Percentiles rank a stretch among this genome's conserved stretches.
Evolutionary conservation across 2,329 filamentous ascomycete genomes (phyloP).

Genomic region (Camillea tinctor): DNA sequence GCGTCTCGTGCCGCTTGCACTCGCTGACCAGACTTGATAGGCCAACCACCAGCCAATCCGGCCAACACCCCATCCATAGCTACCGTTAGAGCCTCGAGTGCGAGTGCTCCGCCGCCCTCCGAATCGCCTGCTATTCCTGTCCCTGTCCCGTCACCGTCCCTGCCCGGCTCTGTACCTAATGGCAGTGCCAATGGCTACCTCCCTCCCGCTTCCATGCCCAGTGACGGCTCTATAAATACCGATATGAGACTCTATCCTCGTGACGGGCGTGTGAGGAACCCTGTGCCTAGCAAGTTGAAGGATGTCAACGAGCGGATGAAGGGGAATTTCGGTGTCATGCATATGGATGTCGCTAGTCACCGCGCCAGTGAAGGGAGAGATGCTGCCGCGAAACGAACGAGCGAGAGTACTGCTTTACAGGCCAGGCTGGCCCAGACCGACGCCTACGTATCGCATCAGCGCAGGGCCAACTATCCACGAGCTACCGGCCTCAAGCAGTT

Average conservation of each 20-base stretch:
- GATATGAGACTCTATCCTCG: slow-evolving; percentile 33
- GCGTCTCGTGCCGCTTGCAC: neutral
- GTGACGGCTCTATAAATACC: slow-evolving; percentile 20
- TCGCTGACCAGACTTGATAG: slow-evolving; percentile 23
- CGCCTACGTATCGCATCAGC: slow-evolving; percentile 51
- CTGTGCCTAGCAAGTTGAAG: slow-evolving; percentile 62
- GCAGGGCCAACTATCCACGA: slow-evolving; percentile 37
- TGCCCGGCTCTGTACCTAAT: slow-evolving; percentile 19
- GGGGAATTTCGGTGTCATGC: slow-evolving; percentile 63
- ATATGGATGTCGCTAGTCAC: slow-evolving; percentile 51
- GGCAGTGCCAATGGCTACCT: slow-evolving; percentile 21
- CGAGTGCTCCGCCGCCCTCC: slow-evolving; percentile 19
- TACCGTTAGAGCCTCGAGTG: slow-evolving; percentile 18
- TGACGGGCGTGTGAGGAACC: slow-evolving; percentile 54
- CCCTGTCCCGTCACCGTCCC: slow-evolving; percentile 19
- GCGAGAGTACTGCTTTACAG: slow-evolving; percentile 59
- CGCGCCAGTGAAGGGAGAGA: slow-evolving; percentile 48
- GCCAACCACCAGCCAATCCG: slow-evolving; percentile 30
- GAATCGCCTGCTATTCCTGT: slow-evolving; percentile 23
- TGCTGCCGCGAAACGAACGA: slow-evolving; percentile 58
- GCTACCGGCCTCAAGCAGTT: slow-evolving; percentile 30
- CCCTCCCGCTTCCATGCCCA: slow-evolving; percentile 10
- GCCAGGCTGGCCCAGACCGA: slow-evolving; percentile 55
- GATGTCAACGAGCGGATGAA: slow-evolving; percentile 55
- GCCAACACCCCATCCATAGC: slow-evolving; percentile 23